Evolutionary conservation across 768 basidiomycete genomes (phyloP).

Genomic region (Cantharellus anzutake): DNA sequence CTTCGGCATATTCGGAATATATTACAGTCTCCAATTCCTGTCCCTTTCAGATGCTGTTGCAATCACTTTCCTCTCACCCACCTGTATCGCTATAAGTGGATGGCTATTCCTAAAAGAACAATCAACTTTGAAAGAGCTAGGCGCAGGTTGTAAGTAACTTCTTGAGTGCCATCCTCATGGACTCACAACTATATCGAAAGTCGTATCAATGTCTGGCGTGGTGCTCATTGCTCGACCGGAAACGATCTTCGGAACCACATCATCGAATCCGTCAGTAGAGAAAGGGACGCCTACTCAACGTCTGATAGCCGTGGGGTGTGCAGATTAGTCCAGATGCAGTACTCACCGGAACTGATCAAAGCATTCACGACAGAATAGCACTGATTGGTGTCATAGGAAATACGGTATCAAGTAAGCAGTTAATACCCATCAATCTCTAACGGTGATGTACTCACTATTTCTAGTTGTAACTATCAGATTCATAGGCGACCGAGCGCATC

Average conservation of each 20-base stretch:
- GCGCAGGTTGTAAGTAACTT: constrained; percentile 27
- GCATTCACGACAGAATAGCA: constrained; percentile 26
- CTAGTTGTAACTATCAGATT: constrained; percentile 36
- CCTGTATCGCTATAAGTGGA: constrained; percentile 41
- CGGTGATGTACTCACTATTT: not conserved
- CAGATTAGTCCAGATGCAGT: not conserved
- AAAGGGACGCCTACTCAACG: constrained; percentile 21
- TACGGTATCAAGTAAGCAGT: constrained; percentile 45
- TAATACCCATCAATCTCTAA: not conserved
- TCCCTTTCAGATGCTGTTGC: constrained; percentile 64
- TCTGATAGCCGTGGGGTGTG: constrained; percentile 40
- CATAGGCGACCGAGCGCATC: constrained; percentile 58
- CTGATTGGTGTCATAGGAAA: constrained; percentile 47
- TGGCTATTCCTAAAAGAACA: constrained; percentile 42
- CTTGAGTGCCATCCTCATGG: not conserved
- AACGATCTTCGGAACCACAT: constrained; percentile 39
- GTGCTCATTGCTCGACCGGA: constrained; percentile 64
- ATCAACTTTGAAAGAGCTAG: constrained; percentile 32
- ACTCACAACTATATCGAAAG: not conserved
- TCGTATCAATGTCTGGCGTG: constrained; percentile 38
- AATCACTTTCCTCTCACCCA: constrained; percentile 55
- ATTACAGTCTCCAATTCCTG: constrained; percentile 53
- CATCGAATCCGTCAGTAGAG: not conserved
- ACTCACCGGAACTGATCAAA: not conserved
- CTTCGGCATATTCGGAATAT: constrained; percentile 48